phyloP scores from a whole-genome alignment of 805 yeast species.

The Sugiyamaella mastotermitis region DNA sequence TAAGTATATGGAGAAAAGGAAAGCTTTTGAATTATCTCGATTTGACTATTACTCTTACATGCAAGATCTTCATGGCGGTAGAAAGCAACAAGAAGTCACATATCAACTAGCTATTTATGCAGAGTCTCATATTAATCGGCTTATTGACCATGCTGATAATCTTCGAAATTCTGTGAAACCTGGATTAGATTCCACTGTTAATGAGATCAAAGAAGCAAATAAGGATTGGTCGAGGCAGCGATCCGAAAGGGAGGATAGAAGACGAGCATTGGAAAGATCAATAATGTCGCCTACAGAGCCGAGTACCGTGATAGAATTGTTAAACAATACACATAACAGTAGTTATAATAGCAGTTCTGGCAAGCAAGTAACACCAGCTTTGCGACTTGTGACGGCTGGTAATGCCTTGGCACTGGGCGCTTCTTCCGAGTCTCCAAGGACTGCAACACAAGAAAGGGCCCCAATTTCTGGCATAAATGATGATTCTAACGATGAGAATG shows the following conservation, averaged over 20 bases:
- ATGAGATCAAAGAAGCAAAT: conserved; percentile 30
- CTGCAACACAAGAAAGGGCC: background rate
- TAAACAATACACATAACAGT: conserved; percentile 18
- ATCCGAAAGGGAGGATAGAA: conserved; percentile 32
- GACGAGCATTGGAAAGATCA: conserved; percentile 33
- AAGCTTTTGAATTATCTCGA: conserved; percentile 35
- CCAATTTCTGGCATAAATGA: background rate
- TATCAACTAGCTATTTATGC: conserved; percentile 33
- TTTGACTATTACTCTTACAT: conserved; percentile 37
- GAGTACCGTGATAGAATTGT: no score
- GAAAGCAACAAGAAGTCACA: conserved; percentile 35
- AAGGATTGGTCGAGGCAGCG: conserved; percentile 35
- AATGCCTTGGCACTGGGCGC: background rate
- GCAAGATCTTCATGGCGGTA: conserved; percentile 37
- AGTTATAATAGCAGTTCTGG: background rate
- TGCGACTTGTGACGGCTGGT: background rate
- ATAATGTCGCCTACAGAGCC: conserved; percentile 23
- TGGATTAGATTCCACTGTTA: conserved; percentile 27
- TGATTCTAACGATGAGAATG: background rate
- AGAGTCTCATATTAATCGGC: conserved; percentile 28
- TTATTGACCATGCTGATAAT: conserved; percentile 24
- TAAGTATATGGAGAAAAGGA: conserved; percentile 36
- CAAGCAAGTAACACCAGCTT: background rate
- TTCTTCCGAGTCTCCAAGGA: background rate
- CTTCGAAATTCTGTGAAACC: conserved; percentile 26